These are phyloP conservation scores for Arthrobotrys megalospora DNA, from an alignment of 2,329 filamentous ascomycete species.

Conservation along the genomic window DNA sequence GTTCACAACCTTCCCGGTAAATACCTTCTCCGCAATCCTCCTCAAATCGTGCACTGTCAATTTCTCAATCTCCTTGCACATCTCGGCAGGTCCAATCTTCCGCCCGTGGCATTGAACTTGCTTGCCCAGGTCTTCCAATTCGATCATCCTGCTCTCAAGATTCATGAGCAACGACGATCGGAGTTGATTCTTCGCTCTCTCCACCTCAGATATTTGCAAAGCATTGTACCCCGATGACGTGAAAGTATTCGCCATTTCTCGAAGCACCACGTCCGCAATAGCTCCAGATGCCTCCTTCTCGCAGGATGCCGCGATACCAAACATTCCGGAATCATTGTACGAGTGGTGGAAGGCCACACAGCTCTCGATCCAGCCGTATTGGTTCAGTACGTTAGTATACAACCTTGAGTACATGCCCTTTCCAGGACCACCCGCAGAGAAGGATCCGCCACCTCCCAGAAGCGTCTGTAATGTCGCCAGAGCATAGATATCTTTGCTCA, in stretches of 20 bases:
- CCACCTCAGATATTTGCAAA: slow-evolving; percentile 83
- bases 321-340: slow-evolving; percentile 95
- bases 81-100: slow-evolving; percentile 91
- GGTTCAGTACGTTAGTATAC: slow-evolving; percentile 97
- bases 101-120: slow-evolving; percentile 97
- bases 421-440: slow-evolving; percentile 94
- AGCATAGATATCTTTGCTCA: slow-evolving; percentile 93
- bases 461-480: slow-evolving; percentile 95
- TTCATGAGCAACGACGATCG: slow-evolving; percentile 94
- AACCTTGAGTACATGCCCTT: slow-evolving; percentile 99
- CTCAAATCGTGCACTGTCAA: slow-evolving; percentile 85
- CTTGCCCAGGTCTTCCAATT: slow-evolving; percentile 93
- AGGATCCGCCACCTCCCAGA: slow-evolving; percentile 94
- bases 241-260: slow-evolving; percentile 63
- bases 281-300: slow-evolving; percentile 84
- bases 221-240: slow-evolving; percentile 75
- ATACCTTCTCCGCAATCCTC: slow-evolving; percentile 82
- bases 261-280: slow-evolving; percentile 78
- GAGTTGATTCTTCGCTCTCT: slow-evolving; percentile 96
- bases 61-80: slow-evolving; percentile 88
- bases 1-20: slow-evolving; percentile 83
- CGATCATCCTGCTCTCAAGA: slow-evolving; percentile 95
- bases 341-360: slow-evolving; percentile 97
- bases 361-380: slow-evolving; percentile 96
- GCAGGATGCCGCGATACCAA: slow-evolving; percentile 92